Evolutionary conservation across 2,329 filamentous ascomycete species (phyloP).

Genomic region (Fusarium coicis): DNA sequence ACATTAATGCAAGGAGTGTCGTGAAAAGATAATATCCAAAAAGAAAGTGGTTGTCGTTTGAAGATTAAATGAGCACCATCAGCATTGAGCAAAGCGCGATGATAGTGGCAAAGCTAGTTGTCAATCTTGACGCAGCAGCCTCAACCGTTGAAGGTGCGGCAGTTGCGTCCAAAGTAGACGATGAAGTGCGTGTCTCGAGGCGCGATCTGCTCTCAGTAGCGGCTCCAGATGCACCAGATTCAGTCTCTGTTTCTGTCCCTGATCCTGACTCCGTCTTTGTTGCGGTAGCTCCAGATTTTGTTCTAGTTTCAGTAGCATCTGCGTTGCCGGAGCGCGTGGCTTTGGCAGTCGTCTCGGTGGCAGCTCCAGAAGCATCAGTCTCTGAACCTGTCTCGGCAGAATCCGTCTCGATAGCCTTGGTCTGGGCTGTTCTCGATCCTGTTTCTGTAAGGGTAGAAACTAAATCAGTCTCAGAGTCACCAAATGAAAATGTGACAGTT

Average conservation of each 20-base stretch:
- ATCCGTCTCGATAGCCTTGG: constrained; percentile 6
- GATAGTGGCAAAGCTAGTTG: constrained; percentile 26
- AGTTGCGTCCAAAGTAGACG: constrained; percentile 8
- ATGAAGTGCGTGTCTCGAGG: constrained; percentile 37
- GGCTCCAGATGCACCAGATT: not conserved
- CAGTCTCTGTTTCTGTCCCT: constrained; percentile 2
- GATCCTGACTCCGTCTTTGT: not conserved
- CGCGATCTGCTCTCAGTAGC: constrained; percentile 20
- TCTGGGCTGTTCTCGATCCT: constrained; percentile 13
- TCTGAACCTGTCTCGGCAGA: not conserved
- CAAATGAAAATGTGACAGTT: constrained; percentile 7
- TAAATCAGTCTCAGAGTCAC: constrained; percentile 23
- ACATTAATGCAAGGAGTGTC: constrained; percentile 42
- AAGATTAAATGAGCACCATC: constrained; percentile 38
- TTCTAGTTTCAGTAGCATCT: not conserved
- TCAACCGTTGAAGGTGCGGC: constrained; percentile 31
- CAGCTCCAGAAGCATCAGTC: constrained; percentile 10
- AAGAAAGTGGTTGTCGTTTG: constrained; percentile 5
- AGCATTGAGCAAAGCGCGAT: constrained; percentile 37
- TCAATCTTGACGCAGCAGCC: constrained; percentile 35
- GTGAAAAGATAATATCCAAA: constrained; percentile 26
- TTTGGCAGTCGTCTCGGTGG: constrained; percentile 8
- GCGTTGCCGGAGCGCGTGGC: constrained; percentile 4
- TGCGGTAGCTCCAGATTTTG: not conserved
- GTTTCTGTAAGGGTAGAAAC: constrained; percentile 24